These are phyloP conservation scores for Vigna trinervia DNA, from an alignment of 306 rosid species.

Conservation along the genomic window DNA sequence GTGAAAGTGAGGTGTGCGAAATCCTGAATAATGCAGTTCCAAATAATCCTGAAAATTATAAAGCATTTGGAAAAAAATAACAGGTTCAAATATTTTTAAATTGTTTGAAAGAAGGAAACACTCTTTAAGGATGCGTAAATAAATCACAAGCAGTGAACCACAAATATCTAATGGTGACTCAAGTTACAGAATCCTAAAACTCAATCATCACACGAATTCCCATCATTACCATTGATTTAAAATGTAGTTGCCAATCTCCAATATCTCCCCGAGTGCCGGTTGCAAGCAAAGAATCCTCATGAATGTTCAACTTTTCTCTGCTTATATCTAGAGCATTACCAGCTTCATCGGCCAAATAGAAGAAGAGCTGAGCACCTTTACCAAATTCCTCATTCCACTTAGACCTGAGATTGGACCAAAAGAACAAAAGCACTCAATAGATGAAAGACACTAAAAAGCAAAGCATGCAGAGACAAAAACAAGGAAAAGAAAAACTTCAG, in stretches of 20 bases:
- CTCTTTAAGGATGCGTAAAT: constrained; percentile 4
- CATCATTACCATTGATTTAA: constrained; percentile 79
- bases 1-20: constrained; percentile 81
- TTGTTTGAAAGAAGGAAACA: constrained; percentile 28
- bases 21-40: constrained; percentile 87
- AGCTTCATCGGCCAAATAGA: constrained; percentile 94
- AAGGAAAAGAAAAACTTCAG: neutral
- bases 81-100: constrained; percentile 31
- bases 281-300: constrained; percentile 67
- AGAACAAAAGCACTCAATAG: constrained; percentile 30
- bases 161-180: constrained; percentile 23
- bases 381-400: constrained; percentile 55
- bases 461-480: constrained; percentile 5
- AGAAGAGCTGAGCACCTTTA: constrained; percentile 73
- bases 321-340: constrained; percentile 64
- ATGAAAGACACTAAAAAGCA: constrained; percentile 11
- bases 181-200: constrained; percentile 22
- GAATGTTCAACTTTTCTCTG: constrained; percentile 56
- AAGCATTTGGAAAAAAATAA: constrained; percentile 38
- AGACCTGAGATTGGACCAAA: constrained; percentile 62
- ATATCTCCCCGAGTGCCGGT: constrained; percentile 80
- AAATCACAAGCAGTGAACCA: constrained; percentile 35
- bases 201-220: constrained; percentile 30
- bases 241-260: constrained; percentile 95
- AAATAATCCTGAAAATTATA: constrained; percentile 67